Evolutionary conservation across 768 basidiomycete genomes (phyloP).

Genomic region (Leucocoprinus leucothites): DNA sequence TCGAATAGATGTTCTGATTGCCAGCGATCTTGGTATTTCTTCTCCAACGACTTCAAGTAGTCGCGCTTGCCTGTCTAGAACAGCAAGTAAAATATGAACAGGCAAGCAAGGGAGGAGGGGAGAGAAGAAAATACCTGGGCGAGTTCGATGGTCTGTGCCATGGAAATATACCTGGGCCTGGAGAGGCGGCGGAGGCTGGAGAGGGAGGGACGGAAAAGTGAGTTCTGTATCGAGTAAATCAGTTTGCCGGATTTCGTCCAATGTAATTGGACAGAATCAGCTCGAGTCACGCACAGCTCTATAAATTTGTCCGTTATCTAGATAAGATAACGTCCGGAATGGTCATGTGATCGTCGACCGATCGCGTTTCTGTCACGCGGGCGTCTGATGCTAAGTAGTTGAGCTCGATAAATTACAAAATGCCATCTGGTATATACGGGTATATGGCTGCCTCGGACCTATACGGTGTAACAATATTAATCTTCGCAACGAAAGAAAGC

Average conservation of each 20-base stretch:
- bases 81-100: background rate
- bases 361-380: too few species aligned
- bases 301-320: background rate
- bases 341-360: background rate
- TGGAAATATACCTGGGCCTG: conserved; percentile 18
- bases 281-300: background rate
- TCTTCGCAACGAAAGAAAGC: too few species aligned
- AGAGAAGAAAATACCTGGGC: conserved; percentile 42
- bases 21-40: conserved; percentile 85
- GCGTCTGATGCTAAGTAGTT: too few species aligned
- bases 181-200: conserved; percentile 2
- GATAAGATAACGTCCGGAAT: background rate
- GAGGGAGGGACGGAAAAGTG: conserved; percentile 16
- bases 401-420: too few species aligned
- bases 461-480: too few species aligned
- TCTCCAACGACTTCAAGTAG: conserved; percentile 76
- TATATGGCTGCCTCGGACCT: too few species aligned
- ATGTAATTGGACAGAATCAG: conserved; percentile 1
- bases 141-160: conserved; percentile 66
- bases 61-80: conserved; percentile 91
- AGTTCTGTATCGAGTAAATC: conserved; percentile 19
- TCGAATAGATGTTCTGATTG: conserved; percentile 75
- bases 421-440: too few species aligned
- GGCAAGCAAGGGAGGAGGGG: background rate
- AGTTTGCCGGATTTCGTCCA: conserved; percentile 7